phyloP scores from a whole-genome alignment of 2,329 filamentous ascomycete species.

The Lachnellula subtilissima region DNA sequence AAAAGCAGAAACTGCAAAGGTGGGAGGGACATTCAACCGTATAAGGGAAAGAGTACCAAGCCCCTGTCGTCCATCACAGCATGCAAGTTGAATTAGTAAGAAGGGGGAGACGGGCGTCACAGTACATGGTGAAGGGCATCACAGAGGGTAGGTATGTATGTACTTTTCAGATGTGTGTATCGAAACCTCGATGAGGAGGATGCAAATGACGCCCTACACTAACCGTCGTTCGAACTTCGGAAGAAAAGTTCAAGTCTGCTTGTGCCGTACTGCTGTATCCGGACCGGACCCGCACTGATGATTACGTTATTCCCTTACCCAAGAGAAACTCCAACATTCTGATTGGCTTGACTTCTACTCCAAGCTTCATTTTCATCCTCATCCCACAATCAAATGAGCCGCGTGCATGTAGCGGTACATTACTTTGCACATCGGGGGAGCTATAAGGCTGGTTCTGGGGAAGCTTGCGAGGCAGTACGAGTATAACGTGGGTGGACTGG shows the following conservation, averaged over 20 bases:
- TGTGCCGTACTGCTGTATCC: no score
- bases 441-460: background rate
- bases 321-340: no score
- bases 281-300: no score
- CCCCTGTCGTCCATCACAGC: background rate
- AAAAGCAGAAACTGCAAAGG: background rate
- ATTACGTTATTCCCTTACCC: no score
- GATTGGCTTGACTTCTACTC: no score
- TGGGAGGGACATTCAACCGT: background rate
- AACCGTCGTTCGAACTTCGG: no score
- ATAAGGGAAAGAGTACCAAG: background rate
- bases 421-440: background rate
- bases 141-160: background rate
- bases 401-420: no score
- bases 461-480: background rate
- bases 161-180: background rate
- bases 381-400: no score
- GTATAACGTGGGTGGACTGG: background rate
- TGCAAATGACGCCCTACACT: no score
- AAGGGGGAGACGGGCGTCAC: conserved; percentile 5
- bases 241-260: no score
- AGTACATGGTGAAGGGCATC: conserved; percentile 8
- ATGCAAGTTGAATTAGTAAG: conserved; percentile 4
- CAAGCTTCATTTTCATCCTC: no score
- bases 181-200: background rate